Conservation (phyloP, 306 rosid genomes). For the Fagus crenata region DNA sequence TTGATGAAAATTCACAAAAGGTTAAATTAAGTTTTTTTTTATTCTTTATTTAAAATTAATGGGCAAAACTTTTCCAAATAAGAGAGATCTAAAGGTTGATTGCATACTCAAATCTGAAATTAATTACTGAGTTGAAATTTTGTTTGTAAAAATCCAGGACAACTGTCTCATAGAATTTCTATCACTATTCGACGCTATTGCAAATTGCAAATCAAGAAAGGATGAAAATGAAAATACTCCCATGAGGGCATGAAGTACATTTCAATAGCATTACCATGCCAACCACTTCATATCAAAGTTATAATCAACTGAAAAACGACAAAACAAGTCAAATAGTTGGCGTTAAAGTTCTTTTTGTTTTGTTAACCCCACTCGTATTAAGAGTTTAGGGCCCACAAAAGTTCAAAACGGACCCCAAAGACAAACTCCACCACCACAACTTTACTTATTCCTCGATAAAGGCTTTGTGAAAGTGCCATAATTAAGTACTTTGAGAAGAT, state of each 20-base stretch:
- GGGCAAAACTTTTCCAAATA: too few species aligned
- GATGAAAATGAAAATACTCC: neutral
- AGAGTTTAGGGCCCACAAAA: conserved; percentile 44
- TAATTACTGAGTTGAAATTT: too few species aligned
- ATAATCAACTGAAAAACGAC: conserved; percentile 46
- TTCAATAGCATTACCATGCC: neutral
- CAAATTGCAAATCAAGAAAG: neutral
- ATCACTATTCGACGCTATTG: neutral
- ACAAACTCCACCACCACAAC: conserved; percentile 38
- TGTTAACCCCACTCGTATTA: conserved; percentile 30
- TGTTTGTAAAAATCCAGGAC: too few species aligned
- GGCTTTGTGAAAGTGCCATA: conserved; percentile 59
- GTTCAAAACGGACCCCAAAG: conserved; percentile 34
- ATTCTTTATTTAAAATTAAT: too few species aligned
- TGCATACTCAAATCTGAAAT: too few species aligned
- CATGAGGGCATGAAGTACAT: neutral
- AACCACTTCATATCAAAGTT: neutral
- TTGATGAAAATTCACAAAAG: too few species aligned
- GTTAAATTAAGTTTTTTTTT: too few species aligned
- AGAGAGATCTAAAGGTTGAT: too few species aligned
- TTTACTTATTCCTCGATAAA: conserved; percentile 42
- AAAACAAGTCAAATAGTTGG: conserved; percentile 46
- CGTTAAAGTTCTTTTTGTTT: conserved; percentile 47
- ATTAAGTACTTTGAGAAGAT: conserved; percentile 47
- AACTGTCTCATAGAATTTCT: too few species aligned